A percentile compares a stretch with the other conserved stretches of the same genome.
Conservation (phyloP, 805 yeast genomes). For the Wickerhamiella domercqiae region DNA sequence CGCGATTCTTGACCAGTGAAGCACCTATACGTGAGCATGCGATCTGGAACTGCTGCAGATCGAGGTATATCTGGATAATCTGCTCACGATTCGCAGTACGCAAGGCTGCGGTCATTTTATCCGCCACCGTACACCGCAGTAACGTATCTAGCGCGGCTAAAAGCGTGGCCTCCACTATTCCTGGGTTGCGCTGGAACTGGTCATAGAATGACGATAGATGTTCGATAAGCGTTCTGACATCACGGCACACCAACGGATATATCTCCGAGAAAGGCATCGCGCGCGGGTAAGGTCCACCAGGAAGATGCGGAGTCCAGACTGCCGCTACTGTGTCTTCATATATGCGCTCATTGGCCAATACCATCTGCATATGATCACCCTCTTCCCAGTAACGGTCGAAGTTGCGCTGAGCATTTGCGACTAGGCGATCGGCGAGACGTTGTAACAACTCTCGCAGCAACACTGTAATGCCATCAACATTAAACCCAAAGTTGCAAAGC, state of each 20-base stretch:
- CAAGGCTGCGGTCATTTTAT: constrained; percentile 43
- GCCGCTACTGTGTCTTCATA: constrained; percentile 48
- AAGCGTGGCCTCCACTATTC: constrained; percentile 43
- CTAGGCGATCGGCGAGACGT: constrained; percentile 41
- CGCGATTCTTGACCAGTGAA: constrained; percentile 26
- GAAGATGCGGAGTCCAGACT: constrained; percentile 49
- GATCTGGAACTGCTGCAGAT: constrained; percentile 69
- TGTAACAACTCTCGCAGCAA: constrained; percentile 44
- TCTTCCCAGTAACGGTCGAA: constrained; percentile 50
- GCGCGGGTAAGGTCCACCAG: constrained; percentile 33
- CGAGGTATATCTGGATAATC: constrained; percentile 74
- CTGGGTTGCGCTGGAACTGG: constrained; percentile 45
- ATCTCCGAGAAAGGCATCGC: constrained; percentile 78
- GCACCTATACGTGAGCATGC: constrained; percentile 52
- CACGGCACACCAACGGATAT: constrained; percentile 74
- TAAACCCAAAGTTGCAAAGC: constrained; percentile 55
- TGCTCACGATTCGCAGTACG: constrained; percentile 66
- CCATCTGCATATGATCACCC: constrained; percentile 83
- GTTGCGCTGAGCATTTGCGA: constrained; percentile 40
- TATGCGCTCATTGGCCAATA: constrained; percentile 41
- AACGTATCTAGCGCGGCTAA: constrained; percentile 50
- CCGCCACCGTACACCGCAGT: constrained; percentile 51
- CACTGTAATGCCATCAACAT: constrained; percentile 44
- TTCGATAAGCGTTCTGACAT: constrained; percentile 48
- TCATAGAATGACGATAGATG: constrained; percentile 51